phyloP scores from a whole-genome alignment of 352 stramenopile species.

The Phytophthora podocarpi region DNA sequence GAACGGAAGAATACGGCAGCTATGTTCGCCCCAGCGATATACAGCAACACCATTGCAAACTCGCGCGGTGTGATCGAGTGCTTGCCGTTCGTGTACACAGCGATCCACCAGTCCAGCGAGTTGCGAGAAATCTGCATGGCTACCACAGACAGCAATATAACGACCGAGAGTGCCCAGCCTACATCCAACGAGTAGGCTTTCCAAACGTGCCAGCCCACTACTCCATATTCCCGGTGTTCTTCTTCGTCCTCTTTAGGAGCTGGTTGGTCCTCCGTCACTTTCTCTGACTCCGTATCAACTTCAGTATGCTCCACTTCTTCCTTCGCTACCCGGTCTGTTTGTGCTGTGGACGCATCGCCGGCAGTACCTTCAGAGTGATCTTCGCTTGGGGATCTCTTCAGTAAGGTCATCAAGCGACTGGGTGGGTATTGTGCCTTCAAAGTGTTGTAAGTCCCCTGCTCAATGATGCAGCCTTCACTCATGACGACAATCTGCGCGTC shows the following conservation, averaged over 20 bases:
- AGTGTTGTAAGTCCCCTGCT: slow-evolving; percentile 39
- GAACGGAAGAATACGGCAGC: slow-evolving; percentile 73
- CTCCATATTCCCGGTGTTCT: slow-evolving; percentile 69
- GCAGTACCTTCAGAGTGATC: background rate
- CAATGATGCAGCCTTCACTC: slow-evolving; percentile 55
- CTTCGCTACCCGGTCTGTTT: background rate
- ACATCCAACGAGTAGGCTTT: slow-evolving; percentile 59
- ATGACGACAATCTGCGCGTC: slow-evolving; percentile 59
- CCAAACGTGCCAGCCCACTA: slow-evolving; percentile 66
- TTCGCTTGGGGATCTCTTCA: slow-evolving; percentile 16
- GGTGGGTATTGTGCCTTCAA: slow-evolving; percentile 24
- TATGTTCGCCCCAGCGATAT: slow-evolving; percentile 74
- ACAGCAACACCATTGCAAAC: slow-evolving; percentile 66
- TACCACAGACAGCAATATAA: slow-evolving; percentile 55
- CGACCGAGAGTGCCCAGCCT: slow-evolving; percentile 47
- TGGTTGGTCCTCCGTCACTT: slow-evolving; percentile 4
- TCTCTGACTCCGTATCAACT: background rate
- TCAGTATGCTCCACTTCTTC: background rate
- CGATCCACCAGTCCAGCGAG: slow-evolving; percentile 85
- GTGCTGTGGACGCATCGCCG: background rate
- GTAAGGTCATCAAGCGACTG: slow-evolving; percentile 37
- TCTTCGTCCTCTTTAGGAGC: slow-evolving; percentile 31
- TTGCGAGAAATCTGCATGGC: slow-evolving; percentile 86
- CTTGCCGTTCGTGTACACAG: slow-evolving; percentile 73
- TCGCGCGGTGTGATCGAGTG: slow-evolving; percentile 49